A percentile compares a stretch with the other conserved stretches of the same genome.
These are phyloP conservation scores for Claviceps pazoutovae DNA, from an alignment of 2,329 filamentous ascomycete genomes.

Conservation along the genomic window DNA sequence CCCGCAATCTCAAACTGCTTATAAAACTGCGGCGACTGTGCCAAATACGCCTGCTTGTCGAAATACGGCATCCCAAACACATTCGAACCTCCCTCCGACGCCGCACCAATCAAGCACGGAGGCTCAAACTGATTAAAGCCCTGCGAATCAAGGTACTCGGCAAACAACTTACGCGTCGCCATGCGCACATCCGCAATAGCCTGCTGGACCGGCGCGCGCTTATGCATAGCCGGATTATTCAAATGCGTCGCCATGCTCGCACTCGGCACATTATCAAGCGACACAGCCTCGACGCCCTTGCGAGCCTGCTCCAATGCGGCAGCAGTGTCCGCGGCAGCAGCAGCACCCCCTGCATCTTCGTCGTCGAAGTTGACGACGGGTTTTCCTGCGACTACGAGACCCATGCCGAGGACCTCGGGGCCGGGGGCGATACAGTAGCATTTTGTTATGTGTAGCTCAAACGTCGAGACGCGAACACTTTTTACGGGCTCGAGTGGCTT, in stretches of 20 bases:
- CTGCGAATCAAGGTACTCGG: conserved; percentile 59
- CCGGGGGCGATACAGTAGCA: conserved; percentile 61
- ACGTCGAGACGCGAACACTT: conserved; percentile 64
- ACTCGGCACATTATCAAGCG: conserved; percentile 32
- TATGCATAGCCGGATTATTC: conserved; percentile 85
- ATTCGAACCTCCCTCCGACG: conserved; percentile 84
- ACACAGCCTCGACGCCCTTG: conserved; percentile 15
- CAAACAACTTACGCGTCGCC: conserved; percentile 54
- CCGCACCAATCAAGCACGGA: conserved; percentile 76
- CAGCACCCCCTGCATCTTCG: conserved; percentile 26
- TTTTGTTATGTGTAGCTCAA: conserved; percentile 81
- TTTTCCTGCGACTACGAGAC: conserved; percentile 39
- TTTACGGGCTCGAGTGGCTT: conserved; percentile 79
- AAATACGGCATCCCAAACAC: conserved; percentile 90
- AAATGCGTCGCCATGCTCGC: conserved; percentile 75
- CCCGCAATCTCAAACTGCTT: conserved; percentile 79
- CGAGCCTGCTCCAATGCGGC: conserved; percentile 10
- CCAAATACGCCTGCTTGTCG: conserved; percentile 64
- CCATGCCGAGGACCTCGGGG: conserved; percentile 43
- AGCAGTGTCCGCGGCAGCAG: conserved; percentile 23
- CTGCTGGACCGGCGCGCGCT: conserved; percentile 81
- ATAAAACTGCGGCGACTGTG: conserved; percentile 73
- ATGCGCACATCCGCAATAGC: conserved; percentile 48
- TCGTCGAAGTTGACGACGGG: conserved; percentile 46
- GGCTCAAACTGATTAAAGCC: conserved; percentile 78